These are phyloP conservation scores for Teratosphaeria nubilosa DNA, from an alignment of 2,329 filamentous ascomycete genomes.

Conservation along the genomic window DNA sequence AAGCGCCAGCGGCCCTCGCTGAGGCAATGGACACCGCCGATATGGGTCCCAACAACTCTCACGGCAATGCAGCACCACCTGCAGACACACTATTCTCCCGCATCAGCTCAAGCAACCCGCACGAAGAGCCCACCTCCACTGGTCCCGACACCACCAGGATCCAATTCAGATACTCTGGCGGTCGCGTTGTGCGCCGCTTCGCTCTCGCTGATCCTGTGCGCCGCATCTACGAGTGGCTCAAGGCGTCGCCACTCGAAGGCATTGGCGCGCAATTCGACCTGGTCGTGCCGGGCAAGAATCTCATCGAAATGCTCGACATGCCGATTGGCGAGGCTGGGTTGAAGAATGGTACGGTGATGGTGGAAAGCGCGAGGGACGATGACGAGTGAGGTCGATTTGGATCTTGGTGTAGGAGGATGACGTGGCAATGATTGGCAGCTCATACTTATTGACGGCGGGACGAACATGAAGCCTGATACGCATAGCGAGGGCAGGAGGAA, in stretches of 20 bases:
- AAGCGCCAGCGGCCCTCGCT: slow-evolving; percentile 34
- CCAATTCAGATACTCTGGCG: slow-evolving; percentile 79
- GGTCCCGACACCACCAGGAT: slow-evolving; percentile 70
- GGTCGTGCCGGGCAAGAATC: slow-evolving; percentile 75
- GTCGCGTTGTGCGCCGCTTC: slow-evolving; percentile 83
- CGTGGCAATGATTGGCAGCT: background rate
- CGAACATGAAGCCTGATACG: slow-evolving; percentile 2
- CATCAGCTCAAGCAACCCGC: slow-evolving; percentile 63
- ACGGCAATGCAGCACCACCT: slow-evolving; percentile 3
- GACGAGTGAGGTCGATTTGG: background rate
- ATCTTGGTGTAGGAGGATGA: background rate
- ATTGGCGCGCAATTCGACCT: slow-evolving; percentile 76
- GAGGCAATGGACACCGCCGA: slow-evolving; percentile 22
- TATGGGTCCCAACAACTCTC: slow-evolving; percentile 7
- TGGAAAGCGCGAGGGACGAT: slow-evolving; percentile 55
- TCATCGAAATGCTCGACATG: slow-evolving; percentile 61
- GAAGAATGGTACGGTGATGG: slow-evolving; percentile 90
- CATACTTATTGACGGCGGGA: background rate
- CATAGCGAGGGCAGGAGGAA: slow-evolving; percentile 4
- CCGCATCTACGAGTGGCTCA: slow-evolving; percentile 92
- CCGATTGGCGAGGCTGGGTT: slow-evolving; percentile 73
- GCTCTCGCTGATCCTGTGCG: slow-evolving; percentile 63
- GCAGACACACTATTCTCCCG: slow-evolving; percentile 45
- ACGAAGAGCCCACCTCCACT: slow-evolving; percentile 61
- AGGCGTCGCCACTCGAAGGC: slow-evolving; percentile 65